Base-by-base conservation (phyloP, 2,329 filamentous ascomycete species). In the Aspergillaceae sp. region DNA sequence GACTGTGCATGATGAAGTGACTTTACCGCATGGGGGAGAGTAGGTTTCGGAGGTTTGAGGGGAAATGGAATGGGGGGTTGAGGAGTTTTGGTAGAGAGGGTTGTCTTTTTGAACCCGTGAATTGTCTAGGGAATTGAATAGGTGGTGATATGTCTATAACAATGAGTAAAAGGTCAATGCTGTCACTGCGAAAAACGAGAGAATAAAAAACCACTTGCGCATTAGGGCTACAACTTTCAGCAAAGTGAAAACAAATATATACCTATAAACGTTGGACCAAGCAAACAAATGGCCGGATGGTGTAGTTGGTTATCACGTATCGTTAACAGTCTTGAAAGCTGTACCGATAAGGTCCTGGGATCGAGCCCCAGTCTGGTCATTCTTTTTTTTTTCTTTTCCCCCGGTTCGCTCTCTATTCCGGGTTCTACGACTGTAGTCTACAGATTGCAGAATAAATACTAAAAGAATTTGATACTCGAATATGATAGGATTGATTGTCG, bases 71-170 rank as follows among this genome's bases (percentile, higher is more conserved):
- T 19, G 19, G 78, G 78, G 78, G 0, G 52, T 83, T 36, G 66
- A 74, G 2, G 79, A 83, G 61, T 83, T 79, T 65, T 79, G 34
- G 67, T 71, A 56, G 76, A 73, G 5, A 83, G 83, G 71, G 78
- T 70, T 2, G 65, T 84, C 7, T 82, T 79, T 0, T 82, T 74
- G 57, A 62, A 48, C 41, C 40, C 10, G 6, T 41, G 19, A 30
- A 9, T 9, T 2, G n/a, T 38, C 32, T 34, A 19, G 19, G 2
- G 19, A 19, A 19, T 19, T 19, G 19, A 2, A 19, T 19, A 19
- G 19, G 19, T 19, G 2, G 19, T 19, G 19, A 19, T 19, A 19
- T 19, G 19, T 19, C 2, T 19, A 19, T 19, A 19, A 19, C 19
- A 19, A 19, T 19, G 19, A 19, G 1, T 19, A 19, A 19, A 19